Conservation (phyloP, 148 eudicot species). For the Camellia granthamiana region DNA sequence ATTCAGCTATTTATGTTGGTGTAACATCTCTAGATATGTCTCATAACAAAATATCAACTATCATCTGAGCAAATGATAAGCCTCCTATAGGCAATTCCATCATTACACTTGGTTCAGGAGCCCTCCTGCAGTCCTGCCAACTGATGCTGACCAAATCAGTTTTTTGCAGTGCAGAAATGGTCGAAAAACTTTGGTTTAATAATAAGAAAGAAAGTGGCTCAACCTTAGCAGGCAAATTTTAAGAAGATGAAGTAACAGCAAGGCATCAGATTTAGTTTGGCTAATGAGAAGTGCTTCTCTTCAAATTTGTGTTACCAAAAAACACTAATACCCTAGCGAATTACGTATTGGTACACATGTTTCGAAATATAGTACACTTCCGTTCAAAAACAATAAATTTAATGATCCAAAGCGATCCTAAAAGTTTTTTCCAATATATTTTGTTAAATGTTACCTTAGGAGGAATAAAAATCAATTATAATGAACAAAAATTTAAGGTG, state of each 20-base stretch:
- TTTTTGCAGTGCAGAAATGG: neutral
- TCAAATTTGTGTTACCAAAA: neutral
- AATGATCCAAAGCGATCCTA: no score
- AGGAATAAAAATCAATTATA: no score
- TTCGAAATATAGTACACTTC: no score
- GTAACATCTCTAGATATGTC: neutral
- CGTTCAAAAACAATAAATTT: no score
- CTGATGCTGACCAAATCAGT: neutral
- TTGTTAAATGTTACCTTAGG: no score
- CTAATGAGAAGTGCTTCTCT: neutral
- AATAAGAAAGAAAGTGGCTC: neutral
- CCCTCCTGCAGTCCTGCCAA: neutral
- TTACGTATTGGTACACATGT: no score
- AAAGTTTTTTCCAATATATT: no score
- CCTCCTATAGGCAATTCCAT: neutral
- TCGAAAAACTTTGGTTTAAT: neutral
- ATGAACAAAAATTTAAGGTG: no score
- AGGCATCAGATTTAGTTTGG: neutral
- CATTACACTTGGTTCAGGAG: neutral
- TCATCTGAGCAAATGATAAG: neutral
- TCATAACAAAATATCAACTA: neutral
- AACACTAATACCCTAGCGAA: no score
- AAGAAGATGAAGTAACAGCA: neutral
- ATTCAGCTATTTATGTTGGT: neutral
- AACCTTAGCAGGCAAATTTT: neutral